Evolutionary conservation across 495 filamentous ascomycete species (phyloP), one percentile per base, ranked within the genome.

Genomic region (Penicillium ucsense): DNA sequence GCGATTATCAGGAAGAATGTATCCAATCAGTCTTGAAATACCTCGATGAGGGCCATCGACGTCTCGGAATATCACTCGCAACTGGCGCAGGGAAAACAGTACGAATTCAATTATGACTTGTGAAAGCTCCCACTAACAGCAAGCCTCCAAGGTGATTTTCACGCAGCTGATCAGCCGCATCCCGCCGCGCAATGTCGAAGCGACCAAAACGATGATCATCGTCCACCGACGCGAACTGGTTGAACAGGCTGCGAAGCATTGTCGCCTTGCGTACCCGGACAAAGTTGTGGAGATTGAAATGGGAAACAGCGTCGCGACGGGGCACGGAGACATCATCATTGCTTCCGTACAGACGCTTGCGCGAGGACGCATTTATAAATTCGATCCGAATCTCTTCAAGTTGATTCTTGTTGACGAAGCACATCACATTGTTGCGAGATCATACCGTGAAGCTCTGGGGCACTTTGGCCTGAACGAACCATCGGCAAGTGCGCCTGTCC

Each of bases 11-110:
- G 56, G 85, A 91, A 69, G 87, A 90, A 71, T 89, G 89, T 61
- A 94, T 99, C 47, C 81, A 90, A 55, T 78, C 90, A 1, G 86
- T 99, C 7, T 66, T 97, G 9, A 62, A 72, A 3, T 76, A 89
- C 45, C 56, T 97, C 3, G 62, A 79, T 5, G 61, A 80, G 29
- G 94, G 92, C 3, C 80, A 91, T 55, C 85, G 83, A 51, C 79
- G 92, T 7, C 66, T 97, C 6, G 94, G 89, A 0, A 74, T 99
- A 4, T 97, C 92, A 0, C 60, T 99, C 39, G 92, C 92, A 7
- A 97, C 92, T 4, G 92, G 92, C 1, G 77, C 85, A 49, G 92
- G 92, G 4, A 99, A 99, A 62, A 98, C 92, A 3, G 89, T 88
- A 67, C 37, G 72, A 1, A 53, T 27, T 43, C 4, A 41, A 43